Evolutionary conservation across 2,329 filamentous ascomycete genomes (phyloP), one percentile per base, ranked within the genome.

Genomic region (Didymella pinodella): DNA sequence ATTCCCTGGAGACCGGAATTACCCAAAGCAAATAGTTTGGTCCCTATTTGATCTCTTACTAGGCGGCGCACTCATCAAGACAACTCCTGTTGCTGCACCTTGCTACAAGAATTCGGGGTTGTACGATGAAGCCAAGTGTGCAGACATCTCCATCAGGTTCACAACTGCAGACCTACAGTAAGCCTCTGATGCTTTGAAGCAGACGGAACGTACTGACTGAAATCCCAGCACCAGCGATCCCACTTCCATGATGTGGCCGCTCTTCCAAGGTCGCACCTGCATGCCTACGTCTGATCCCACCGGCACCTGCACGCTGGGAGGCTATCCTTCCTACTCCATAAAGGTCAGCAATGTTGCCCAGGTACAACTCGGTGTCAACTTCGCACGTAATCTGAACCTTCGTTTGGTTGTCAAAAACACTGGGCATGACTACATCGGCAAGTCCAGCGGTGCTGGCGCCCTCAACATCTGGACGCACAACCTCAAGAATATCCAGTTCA

Each of bases 391-490:
- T 44, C 62, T 67, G 11, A 75, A 75, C 41, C 41, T 77, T 38
- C 67, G 74, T 8, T 44, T 77, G 7, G 68, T 76, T 32, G 70
- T 77, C 16, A 65, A 73, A 0, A 77, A 77, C 44, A 77, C 74
- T 16, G 74, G 74, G 1, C 74, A 77, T 59, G 73, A 76, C 43
- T 77, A 28, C 7, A 69, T 65, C 64, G 75, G 74, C 18, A 72
- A 73, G 32, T 75, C 74, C 1, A 75, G 71, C 1, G 75, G 71
- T 2, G 75, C 65, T 31, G 74, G 71, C 20, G 68, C 74, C 0
- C 63, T 77, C 20, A 71, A 73, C 46, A 69, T 77, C 65, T 76
- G 75, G 49, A 77, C 75, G 1, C 75, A 77, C 49, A 74, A 69
- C 59, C 74, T 77, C 61, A 75, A 75, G 54, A 66, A 72, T 4